Evolutionary conservation across 78 protist genomes (phyloP).

Genomic region (Andalucia godoyi): DNA sequence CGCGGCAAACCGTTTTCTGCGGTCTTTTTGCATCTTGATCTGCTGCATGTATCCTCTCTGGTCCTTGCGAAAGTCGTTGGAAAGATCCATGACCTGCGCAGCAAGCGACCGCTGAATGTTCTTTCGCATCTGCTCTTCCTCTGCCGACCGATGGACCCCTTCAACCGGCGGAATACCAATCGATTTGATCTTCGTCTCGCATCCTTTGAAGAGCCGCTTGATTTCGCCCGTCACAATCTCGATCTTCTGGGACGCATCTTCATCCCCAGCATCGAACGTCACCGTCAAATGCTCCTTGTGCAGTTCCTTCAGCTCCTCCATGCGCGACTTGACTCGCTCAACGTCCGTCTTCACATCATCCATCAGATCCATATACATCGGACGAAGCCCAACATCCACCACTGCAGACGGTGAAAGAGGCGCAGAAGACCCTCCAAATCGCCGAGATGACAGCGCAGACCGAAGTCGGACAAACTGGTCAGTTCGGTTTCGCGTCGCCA

Average conservation of each 20-base stretch:
- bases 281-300: conserved; percentile 3
- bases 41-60: neutral
- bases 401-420: no score
- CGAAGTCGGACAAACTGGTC: no score
- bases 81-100: neutral
- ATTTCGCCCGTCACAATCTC: neutral
- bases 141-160: no score
- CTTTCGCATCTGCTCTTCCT: neutral
- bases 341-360: no score
- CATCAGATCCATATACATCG: no score
- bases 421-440: no score
- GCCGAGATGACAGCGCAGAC: no score
- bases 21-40: neutral
- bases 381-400: no score
- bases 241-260: neutral
- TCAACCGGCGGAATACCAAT: neutral
- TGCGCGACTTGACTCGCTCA: no score
- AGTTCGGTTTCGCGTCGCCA: no score
- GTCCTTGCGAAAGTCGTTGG: neutral
- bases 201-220: neutral
- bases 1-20: neutral
- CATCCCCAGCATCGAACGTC: neutral
- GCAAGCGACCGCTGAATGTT: neutral
- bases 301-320: no score
- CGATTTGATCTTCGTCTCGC: neutral